Evolutionary conservation across 1,139 yeast genomes (phyloP), one percentile per base, ranked within the genome.

Genomic region (Pichia cactophila): DNA sequence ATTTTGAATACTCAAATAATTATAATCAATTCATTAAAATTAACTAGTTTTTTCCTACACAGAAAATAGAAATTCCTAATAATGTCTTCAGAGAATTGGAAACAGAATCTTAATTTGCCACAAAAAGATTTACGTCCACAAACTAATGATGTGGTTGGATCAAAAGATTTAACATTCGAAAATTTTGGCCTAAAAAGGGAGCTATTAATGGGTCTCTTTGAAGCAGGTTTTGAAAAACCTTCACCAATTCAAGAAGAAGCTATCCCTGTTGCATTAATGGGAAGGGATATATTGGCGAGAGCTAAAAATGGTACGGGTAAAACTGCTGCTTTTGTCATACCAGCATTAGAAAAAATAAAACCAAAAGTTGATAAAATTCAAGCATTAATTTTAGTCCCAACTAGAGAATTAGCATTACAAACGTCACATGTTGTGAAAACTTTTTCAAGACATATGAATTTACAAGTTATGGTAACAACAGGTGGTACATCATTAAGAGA

Each of bases 231-330:
- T 64, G 99, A 92, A 67, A 88, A 86, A 65, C 98, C 99, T 10
- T 88, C 97, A 26, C 98, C 99, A 23, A 89, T 92, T 63, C 99
- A 92, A 71, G 97, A 92, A 72, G 98, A 90, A 68, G 81, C 96
- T 14, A 92, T 92, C 53, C 98, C 98, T 4, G 86, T 89, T 66
- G 97, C 97, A 1, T 76, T 92, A 47, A 85, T 95, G 45, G 97
- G 98, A 47, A 82, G 96, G 71, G 98, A 92, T 69, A 86, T 94
- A 55, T 78, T 92, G 58, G 99, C 99, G 16, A 81, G 98, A 71
- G 98, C 99, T 45, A 94, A 92, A 68, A 94, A 94, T 68, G 98
- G 98, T 58, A 92, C 98, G 1, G 98, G 98, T 60, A 92, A 92
- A 67, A 92, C 98, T 8, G 98, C 97, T 1, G 95, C 98, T 9